phyloP scores from a whole-genome alignment of 768 basidiomycete species.

The Kwoniella dendrophila region DNA sequence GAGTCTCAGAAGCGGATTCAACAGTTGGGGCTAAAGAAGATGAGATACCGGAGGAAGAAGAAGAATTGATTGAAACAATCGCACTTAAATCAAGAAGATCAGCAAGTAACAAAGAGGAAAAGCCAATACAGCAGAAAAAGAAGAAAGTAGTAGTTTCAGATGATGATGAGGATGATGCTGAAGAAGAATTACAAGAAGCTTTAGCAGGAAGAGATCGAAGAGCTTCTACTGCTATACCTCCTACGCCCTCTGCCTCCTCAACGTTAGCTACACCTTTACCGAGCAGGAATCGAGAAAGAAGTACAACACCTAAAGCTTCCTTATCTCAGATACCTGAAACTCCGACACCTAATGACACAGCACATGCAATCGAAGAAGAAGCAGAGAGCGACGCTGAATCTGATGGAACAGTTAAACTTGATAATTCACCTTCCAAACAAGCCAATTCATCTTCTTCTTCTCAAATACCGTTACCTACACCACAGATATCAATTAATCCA shows the following conservation, averaged over 20 bases:
- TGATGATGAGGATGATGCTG: conserved; percentile 26
- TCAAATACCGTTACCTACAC: neutral
- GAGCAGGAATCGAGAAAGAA: conserved; percentile 1
- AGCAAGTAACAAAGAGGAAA: neutral
- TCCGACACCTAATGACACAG: neutral
- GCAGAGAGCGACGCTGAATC: conserved; percentile 8
- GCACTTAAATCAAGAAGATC: conserved; percentile 11
- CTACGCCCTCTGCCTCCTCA: conserved; percentile 1
- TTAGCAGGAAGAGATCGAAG: conserved; percentile 18
- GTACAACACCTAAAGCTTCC: conserved; percentile 10
- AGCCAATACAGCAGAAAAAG: neutral
- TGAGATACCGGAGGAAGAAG: conserved; percentile 22
- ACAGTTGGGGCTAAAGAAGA: conserved; percentile 16
- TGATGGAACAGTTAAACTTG: conserved; percentile 15
- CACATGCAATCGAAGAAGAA: conserved; percentile 2
- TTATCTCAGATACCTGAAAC: conserved; percentile 1
- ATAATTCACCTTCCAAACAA: conserved; percentile 18
- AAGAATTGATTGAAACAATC: conserved; percentile 13
- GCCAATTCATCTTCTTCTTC: conserved; percentile 13
- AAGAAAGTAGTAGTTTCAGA: conserved; percentile 20
- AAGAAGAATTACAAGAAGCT: conserved; percentile 27
- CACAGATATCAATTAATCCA: conserved; percentile 8
- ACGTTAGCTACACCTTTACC: conserved; percentile 10
- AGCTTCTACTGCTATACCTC: conserved; percentile 14
- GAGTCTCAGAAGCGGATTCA: conserved; percentile 18